Evolutionary conservation across 73 alveolate genomes (phyloP), one percentile per base, ranked within the genome.

Genomic region (Paramecium tetraurelia): DNA sequence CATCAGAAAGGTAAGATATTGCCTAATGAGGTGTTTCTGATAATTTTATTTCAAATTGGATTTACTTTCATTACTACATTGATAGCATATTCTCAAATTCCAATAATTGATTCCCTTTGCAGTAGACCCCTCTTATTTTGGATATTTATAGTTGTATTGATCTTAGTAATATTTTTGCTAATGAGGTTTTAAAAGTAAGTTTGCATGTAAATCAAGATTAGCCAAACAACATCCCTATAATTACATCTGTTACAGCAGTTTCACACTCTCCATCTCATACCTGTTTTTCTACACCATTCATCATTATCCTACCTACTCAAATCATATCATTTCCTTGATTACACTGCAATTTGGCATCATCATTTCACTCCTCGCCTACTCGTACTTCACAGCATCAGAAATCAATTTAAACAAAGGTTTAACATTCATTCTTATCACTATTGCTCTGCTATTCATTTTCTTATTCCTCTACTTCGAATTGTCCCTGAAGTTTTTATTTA

Each of bases 1-100:
- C 48, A 63, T 63, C 41, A 63, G 84, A 5, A 63, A 63, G 50
- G 84, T 63, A 63, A 63, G 84, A 63, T 63, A 63, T 63, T 31
- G 84, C 41, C 21, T 63, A 63, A 63, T 63, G 84, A 63, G 50
- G 84, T 63, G 50, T 63, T 63, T 33, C 27, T 63, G 27, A 63
- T 63, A 24, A 63, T 63, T 8, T 63, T 63, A 63, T 63, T 33
- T 14, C 27, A 63, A 33, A 63, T 63, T 11, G 50, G 84, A 63
- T 63, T 63, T 33, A 63, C 50, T 31, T 63, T 63, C 21, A 31
- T 63, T 12, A 63, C 84, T 63, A 63, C 84, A 63, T 22, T 63
- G 46, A 12, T 63, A 9, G 43, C 46, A 22, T 27, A 63, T 63
- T 63, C 84, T 63, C 12, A 63, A 33, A 63, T 4, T 7, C 24